phyloP scores from a whole-genome alignment of 805 yeast genomes.

The Zygosaccharomyces rouxii region DNA sequence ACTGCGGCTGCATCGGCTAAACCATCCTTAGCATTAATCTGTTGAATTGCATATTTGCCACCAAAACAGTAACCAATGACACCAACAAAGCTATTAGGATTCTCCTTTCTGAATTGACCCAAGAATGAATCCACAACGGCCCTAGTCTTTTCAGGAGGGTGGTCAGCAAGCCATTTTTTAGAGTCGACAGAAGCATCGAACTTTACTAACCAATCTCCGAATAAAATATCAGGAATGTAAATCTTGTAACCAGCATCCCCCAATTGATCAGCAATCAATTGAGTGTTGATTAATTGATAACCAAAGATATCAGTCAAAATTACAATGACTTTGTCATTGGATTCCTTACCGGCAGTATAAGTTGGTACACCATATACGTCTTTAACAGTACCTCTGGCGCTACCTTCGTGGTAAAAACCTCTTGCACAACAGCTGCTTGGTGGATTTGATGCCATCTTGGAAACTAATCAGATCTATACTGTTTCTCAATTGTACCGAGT shows the following conservation, averaged over 20 bases:
- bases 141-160: constrained; percentile 44
- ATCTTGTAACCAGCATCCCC: constrained; percentile 62
- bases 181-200: constrained; percentile 26
- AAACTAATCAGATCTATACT: not conserved
- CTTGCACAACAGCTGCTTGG: constrained; percentile 48
- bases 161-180: constrained; percentile 51
- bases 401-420: constrained; percentile 47
- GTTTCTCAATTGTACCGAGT: not conserved
- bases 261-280: constrained; percentile 61
- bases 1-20: constrained; percentile 58
- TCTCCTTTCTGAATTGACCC: constrained; percentile 40
- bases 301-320: constrained; percentile 73
- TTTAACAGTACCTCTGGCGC: constrained; percentile 42
- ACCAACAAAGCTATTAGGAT: constrained; percentile 46
- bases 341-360: constrained; percentile 45
- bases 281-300: constrained; percentile 48
- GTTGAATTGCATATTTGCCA: constrained; percentile 61
- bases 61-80: constrained; percentile 83
- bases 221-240: constrained; percentile 70
- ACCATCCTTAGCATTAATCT: constrained; percentile 37
- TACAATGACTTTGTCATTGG: constrained; percentile 48
- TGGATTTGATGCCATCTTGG: constrained; percentile 46
- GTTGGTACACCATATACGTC: constrained; percentile 43
- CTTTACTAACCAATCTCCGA: constrained; percentile 42
- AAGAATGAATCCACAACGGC: constrained; percentile 50